Evolutionary conservation across 2,329 filamentous ascomycete genomes (phyloP), one percentile per base, ranked within the genome.

Genomic region (Trichothecium sympodiale): DNA sequence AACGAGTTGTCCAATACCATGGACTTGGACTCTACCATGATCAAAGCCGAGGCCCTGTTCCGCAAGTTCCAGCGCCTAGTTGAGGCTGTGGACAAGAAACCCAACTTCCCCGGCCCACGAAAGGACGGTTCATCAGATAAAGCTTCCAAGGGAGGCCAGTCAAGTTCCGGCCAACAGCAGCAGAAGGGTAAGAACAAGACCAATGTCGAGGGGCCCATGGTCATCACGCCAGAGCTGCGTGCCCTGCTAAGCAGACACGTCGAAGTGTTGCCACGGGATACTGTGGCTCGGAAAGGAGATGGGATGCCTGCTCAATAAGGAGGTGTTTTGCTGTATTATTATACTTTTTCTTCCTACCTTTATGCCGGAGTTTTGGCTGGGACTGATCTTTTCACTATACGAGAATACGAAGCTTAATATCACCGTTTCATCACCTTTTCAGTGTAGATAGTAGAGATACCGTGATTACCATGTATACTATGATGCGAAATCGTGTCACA

Each of bases 1-100:
- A 98, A 98, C 53, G 91, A 98, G 55, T 74, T 98, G 1, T 94
- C 86, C 5, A 83, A 82, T 44, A 93, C 82, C 2, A 96, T 98
- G 52, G 91, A 98, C 46, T 73, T 98, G 1, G 74, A 87, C 35
- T 81, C 81, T 1, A 93, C 86, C 0, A 73, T 96, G 14, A 77
- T 94, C 40, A 77, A 88, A 23, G 91, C 91, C 9, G 91, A 98
- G 59, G 74, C 78, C 0, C 74, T 98, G 3, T 98, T 93, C 66
- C 77, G 76, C 43, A 79, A 83, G 34, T 98, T 94, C 59, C 80
- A 93, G 50, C 74, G 87, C 31, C 80, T 85, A 2, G 82, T 98
- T 9, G 86, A 96, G 51, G 83, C 85, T 1, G 80, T 94, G 26
- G 93, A 98, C 58, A 89, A 91, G 62, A 93, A 91, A 57, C 70